Conservation (phyloP, 169 alveolate species). For the Eimeria falciformis region DNA sequence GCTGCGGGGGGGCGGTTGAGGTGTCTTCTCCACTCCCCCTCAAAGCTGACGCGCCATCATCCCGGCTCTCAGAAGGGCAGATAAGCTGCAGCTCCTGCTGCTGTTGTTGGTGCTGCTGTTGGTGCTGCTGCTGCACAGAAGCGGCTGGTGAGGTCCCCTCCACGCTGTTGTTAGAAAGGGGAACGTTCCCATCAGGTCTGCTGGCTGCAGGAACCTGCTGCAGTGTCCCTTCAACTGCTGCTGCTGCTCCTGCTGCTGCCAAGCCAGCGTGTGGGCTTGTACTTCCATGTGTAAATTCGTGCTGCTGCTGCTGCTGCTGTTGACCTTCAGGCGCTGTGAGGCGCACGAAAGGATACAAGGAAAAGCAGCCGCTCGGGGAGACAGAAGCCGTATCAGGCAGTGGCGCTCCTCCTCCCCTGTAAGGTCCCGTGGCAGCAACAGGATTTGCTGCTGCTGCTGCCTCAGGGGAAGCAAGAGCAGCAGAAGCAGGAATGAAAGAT, state of each 20-base stretch:
- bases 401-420: background rate
- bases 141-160: background rate
- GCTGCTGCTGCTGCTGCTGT: slow-evolving; percentile 5
- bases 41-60: background rate
- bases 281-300: background rate
- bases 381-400: background rate
- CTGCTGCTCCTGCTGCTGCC: too few species aligned
- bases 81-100: background rate
- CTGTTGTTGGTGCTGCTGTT: background rate
- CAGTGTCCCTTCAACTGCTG: too few species aligned
- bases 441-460: slow-evolving; percentile 5
- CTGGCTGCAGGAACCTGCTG: too few species aligned
- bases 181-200: too few species aligned
- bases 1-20: background rate
- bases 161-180: too few species aligned
- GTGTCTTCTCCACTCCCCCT: background rate
- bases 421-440: background rate
- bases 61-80: background rate
- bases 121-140: background rate
- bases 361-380: slow-evolving; percentile 1
- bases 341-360: background rate
- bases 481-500: background rate
- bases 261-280: too few species aligned
- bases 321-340: background rate
- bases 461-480: background rate